Base-by-base conservation (phyloP, 2,329 filamentous ascomycete genomes). In the Thielaviopsis cerberus region DNA sequence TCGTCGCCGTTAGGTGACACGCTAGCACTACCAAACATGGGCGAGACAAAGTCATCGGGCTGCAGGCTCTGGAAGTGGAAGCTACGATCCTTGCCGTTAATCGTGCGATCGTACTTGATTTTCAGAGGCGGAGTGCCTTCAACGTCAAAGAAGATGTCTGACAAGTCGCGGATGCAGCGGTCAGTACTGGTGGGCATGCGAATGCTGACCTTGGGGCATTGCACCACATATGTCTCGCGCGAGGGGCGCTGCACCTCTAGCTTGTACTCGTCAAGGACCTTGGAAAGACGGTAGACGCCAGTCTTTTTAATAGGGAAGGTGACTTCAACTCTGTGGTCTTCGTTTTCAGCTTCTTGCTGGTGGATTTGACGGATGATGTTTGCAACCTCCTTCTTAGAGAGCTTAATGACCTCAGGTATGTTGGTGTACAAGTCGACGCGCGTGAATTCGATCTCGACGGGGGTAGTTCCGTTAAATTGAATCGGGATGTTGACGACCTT, bases 51-150 rank as follows among this genome's bases (percentile, higher is more conserved):
- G 37, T 87, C 86, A 54, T 96, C 89, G 0, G 92, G 90, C 64
- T 95, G 90, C 51, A 98, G 81, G 65, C 88, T 95, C 69, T 97
- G 90, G 64, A 94, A 91, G 62, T 91, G 88, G 63, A 90, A 88
- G 61, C 86, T 87, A 64, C 84, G 83, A 63, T 94, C 82, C 62
- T 86, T 84, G 61, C 82, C 81, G 64, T 97, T 95, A 64, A 95
- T 83, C 6, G 82, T 84, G 57, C 89, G 85, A 65, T 88, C 92
- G 70, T 98, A 98, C 64, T 88, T 87, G 64, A 98, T 86, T 67
- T 90, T 90, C 63, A 98, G 75, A 2, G 92, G 92, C 2, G 94
- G 88, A 0, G 89, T 94, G 20, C 92, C 92, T 63, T 86, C 78
- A 3, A 96, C 88, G 65, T 91, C 82, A 55, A 98, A 74, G 20